Base-by-base conservation (phyloP, 495 filamentous ascomycete species). In the Aspergillus olivimuriae region DNA sequence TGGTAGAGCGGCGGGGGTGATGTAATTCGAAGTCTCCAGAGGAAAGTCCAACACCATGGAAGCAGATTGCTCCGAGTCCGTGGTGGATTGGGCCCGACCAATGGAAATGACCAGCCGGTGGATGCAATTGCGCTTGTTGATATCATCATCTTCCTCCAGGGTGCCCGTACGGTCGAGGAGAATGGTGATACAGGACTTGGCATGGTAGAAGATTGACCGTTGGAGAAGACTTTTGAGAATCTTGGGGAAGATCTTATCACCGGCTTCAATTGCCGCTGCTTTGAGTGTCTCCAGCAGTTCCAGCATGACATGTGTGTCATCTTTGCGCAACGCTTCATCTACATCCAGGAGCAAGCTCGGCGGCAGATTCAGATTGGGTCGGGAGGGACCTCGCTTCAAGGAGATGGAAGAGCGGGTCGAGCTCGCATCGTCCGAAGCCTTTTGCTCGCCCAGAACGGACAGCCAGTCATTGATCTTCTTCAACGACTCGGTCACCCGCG, bases 111-210 rank as follows among this genome's bases (percentile, higher is more conserved):
- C 82, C 7, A 96, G 71, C 12, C 92, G 81, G 58, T 98, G 92
- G 17, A 98, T 78, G 53, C 88, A 90, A 55, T 95, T 98, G 8
- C 91, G 86, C 51, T 83, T 82, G 61, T 96, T 94, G 50, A 97
- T 86, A 62, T 96, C 92, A 53, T 91, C 84, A 2, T 86, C 79
- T 53, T 95, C 89, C 36, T 94, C 81, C 2, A 97, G 71, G 2
- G 75, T 77, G 4, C 77, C 74, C 23, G 90, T 75, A 14, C 78
- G 68, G 4, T 67, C 67, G 5, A 98, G 61, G 1, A 96, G 74
- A 31, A 72, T 69, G n/a, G 73, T 64, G 44, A 95, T 82, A 50
- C 80, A 90, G 12, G 61, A 53, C 47, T 73, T 80, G 2, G 88
- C 75, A 38, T 78, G 78, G 47, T 78, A 81, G 4, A 84, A 80